Evolutionary conservation across 768 basidiomycete species (phyloP), one percentile per base, ranked within the genome.

Genomic region (Pulveroboletus frians): DNA sequence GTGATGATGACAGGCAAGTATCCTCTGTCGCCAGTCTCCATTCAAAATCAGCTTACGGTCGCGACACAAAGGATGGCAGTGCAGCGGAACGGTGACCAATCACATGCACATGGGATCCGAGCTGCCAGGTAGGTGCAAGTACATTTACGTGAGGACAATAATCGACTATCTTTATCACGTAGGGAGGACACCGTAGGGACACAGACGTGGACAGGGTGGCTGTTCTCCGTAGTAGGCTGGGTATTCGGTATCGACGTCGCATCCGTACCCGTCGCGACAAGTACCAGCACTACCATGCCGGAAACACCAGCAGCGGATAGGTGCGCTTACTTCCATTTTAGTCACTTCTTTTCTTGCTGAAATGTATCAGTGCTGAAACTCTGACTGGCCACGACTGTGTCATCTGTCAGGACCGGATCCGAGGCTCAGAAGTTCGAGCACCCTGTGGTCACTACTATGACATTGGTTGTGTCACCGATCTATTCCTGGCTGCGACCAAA

Each of bases 371-470:
- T 13, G 9, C 30, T 7, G 5, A 7, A 27, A 56, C 55, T 37
- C 52, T 43, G 23, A 64, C 63, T 26, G 63, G 65, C 37, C 62
- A 70, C 31, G 53, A 61, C 15, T 72, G 71, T 52, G 64, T 70
- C 15, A 54, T 69, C 14, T 73, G 71, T 46, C 60, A 57, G 35
- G 71, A 73, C 30, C 51, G 58, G 1, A 72, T 71, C 21, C 23
- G 31, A 13, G 61, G 58, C 18, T 35, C 32, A 1, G 63, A 63
- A 48, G 21, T 71, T 5, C 61, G 54, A 5, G 63, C 65, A 0
- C 65, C 65, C 1, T 74, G 73, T 43, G 61, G 64, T 21, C 69
- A 75, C 50, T 53, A 53, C 48, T 73, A 71, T 47, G 71, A 71
- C 44, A 48, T 53, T 10, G 55, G 1, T n/a, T 75, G 73, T 52